These are phyloP conservation scores for Aeschynomene evenia DNA, from an alignment of 306 rosid genomes.

Conservation along the genomic window DNA sequence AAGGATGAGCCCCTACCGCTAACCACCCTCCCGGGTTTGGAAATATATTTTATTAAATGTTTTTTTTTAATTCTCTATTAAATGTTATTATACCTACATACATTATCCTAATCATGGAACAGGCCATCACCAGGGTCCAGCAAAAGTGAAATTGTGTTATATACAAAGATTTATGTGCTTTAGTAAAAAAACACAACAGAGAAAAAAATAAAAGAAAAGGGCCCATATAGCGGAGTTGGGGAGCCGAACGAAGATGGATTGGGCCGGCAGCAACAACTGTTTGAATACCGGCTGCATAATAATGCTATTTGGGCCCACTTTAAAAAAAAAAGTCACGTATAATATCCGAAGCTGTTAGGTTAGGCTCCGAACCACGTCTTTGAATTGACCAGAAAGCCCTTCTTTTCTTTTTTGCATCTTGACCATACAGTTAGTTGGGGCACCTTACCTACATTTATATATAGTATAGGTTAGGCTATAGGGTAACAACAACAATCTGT, in stretches of 20 bases:
- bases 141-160: too few relatives aligned
- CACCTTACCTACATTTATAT: too few relatives aligned
- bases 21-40: too few relatives aligned
- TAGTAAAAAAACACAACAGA: neutral
- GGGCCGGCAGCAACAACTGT: constrained; percentile 51
- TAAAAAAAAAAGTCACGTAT: neutral
- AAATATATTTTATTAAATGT: too few relatives aligned
- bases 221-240: neutral
- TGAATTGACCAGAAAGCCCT: neutral
- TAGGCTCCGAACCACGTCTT: constrained; percentile 46
- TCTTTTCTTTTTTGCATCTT: neutral
- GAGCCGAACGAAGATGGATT: neutral
- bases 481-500: constrained; percentile 9
- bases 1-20: too few relatives aligned
- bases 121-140: too few relatives aligned
- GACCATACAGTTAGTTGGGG: neutral
- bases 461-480: neutral
- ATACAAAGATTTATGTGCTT: neutral
- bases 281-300: constrained; percentile 39
- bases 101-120: too few relatives aligned
- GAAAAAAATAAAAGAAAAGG: neutral
- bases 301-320: constrained; percentile 29
- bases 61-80: too few relatives aligned
- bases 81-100: too few relatives aligned
- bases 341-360: constrained; percentile 35